Base-by-base conservation (phyloP, 2,329 filamentous ascomycete species). In the Sporothrix curviconia region DNA sequence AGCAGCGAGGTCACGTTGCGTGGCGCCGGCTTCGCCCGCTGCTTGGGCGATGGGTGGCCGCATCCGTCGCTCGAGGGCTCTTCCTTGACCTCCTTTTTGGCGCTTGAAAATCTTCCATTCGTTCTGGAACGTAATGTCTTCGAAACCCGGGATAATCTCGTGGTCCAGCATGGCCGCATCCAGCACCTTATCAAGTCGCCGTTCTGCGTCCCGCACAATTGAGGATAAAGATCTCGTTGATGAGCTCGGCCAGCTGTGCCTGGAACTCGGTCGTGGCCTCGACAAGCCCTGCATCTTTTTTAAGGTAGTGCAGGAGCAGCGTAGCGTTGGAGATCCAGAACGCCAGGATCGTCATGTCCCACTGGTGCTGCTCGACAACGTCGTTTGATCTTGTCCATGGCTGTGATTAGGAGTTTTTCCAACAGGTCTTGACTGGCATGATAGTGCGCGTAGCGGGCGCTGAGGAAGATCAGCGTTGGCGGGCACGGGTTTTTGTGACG, bases 281-380 rank as follows among this genome's bases (percentile, higher is more conserved):
- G 7, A 92, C 81, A 17, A 97, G 75, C 0, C 90, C 92, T 6
- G 81, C 75, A 65, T 99, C 94, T 72, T 99, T 99, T 70, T 96
- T 96, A 55, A 99, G 77, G 69, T 99, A 99, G 71, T 99, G 92
- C 55, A 97, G 76, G n/a, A 99, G 76, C 39, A 99, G 75, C 0
- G 94, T 99, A 8, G 90, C 91, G 70, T 99, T 99, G 1, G 94
- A 97, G 67, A 96, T 91, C 94, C 94, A 99, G 69, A 99, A 99
- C 2, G 94, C 94, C 37, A 99, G 77, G 64, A 99, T 96, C 0
- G 94, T 99, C 94, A 99, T 99, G 69, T 99, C 94, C 94, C 94
- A 97, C 69, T 99, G 94, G 67, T 92, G 86, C 60, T 83, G 83
- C 71, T 97, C 94, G n/a, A 99, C 91, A 30, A 96, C 90, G 59